A percentile compares a stretch with the other conserved stretches of the same genome.
These are phyloP conservation scores for Acrocalymma vagum DNA, from an alignment of 2,329 filamentous ascomycete genomes.

Conservation along the genomic window DNA sequence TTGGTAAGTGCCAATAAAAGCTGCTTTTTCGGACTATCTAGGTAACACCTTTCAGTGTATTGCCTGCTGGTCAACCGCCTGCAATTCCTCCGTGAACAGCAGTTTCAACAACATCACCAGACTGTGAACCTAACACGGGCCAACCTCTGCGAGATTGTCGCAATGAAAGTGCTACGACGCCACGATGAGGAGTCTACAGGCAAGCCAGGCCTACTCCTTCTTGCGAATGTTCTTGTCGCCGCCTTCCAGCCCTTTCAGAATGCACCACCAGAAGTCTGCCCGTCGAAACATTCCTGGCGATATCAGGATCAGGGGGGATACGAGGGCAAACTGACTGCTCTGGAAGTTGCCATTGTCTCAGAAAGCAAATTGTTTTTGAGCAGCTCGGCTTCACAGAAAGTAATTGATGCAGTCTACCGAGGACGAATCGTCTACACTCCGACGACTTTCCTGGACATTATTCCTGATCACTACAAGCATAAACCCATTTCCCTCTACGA, in stretches of 20 bases:
- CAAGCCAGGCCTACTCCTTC: slow-evolving; percentile 72
- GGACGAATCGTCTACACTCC: slow-evolving; percentile 85
- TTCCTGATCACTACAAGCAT: slow-evolving; percentile 86
- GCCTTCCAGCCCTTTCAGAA: slow-evolving; percentile 89
- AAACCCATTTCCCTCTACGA: slow-evolving; percentile 84
- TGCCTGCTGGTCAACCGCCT: slow-evolving; percentile 83
- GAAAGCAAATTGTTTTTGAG: slow-evolving; percentile 82
- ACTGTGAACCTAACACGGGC: slow-evolving; percentile 83
- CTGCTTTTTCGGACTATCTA: not conserved
- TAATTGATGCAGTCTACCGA: slow-evolving; percentile 83
- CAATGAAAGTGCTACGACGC: slow-evolving; percentile 77
- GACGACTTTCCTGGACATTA: slow-evolving; percentile 80
- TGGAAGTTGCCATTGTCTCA: slow-evolving; percentile 84
- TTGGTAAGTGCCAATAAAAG: slow-evolving; percentile 59
- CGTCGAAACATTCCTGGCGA: slow-evolving; percentile 60
- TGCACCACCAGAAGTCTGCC: slow-evolving; percentile 72
- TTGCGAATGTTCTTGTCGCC: slow-evolving; percentile 82
- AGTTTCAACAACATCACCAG: slow-evolving; percentile 77
- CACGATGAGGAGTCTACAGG: slow-evolving; percentile 82
- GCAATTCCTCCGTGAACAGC: slow-evolving; percentile 81
- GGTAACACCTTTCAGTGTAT: slow-evolving; percentile 65
- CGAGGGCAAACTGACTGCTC: slow-evolving; percentile 73
- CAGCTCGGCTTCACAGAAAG: slow-evolving; percentile 80
- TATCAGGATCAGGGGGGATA: slow-evolving; percentile 56
- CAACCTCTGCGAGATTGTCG: slow-evolving; percentile 80